Base-by-base conservation (phyloP, 257 asterid genomes). In the Petunia axillaris region DNA sequence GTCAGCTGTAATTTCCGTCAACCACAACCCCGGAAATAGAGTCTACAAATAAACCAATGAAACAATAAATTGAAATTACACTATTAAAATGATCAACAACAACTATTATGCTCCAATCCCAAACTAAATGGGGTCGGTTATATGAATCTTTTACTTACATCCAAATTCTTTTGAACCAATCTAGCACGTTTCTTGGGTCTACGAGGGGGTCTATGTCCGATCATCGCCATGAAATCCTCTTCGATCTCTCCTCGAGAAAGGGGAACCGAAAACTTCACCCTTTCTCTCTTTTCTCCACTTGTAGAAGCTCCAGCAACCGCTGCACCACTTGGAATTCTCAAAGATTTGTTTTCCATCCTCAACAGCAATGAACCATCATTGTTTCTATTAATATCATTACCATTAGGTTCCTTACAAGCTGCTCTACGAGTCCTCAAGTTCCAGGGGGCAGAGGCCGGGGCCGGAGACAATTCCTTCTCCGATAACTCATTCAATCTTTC, bases 341-440 rank as follows among this genome's bases (percentile, higher is more conserved):
- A 87, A 43, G 91, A 80, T 76, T 52, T 75, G 53, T 85, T 50
- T 75, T 46, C 82, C 82, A 77, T 70, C 81, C 46, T 62, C 66
- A 63, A 48, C 77, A 80, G 75, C 16, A 79, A 75, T 2, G 77
- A 59, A 25, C 43, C 77, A 71, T 71, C 77, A 71, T 71, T 48
- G 13, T 41, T 48, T 71, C 9, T 71, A 55, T 35, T 25, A 71
- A 43, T 36, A 71, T 48, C 77, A 48, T 9, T 71, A 43, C 84
- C 88, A 63, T 54, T 84, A n/a, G 90, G 79, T 57, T 76, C 83
- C 84, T 83, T 88, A 81, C 89, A 86, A 53, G 91, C 91, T 38
- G 97, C 91, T 78, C 95, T 84, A 78, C 99, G 85, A 79, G 94
- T 93, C 84, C 99, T 81, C 87, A 93, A 86, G 85, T 89, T 93